phyloP scores from a whole-genome alignment of 1,139 yeast species.

The Suhomyces ambrosiae region DNA sequence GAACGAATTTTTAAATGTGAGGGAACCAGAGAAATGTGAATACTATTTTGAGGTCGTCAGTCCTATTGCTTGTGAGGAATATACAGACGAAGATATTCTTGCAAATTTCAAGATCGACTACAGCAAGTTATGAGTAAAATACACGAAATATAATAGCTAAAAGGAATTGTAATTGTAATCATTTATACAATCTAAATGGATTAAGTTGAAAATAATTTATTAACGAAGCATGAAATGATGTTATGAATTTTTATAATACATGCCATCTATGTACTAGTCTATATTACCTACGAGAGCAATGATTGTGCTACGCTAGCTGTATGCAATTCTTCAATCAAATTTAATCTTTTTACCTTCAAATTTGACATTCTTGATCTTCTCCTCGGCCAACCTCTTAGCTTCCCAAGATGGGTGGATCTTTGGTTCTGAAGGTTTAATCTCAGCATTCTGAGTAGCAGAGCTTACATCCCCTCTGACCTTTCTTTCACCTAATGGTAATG shows the following conservation, averaged over 20 bases:
- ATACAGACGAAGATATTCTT: conserved; percentile 33
- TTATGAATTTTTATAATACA: background rate
- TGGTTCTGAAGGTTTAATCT: conserved; percentile 12
- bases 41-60: conserved; percentile 64
- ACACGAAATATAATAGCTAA: background rate
- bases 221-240: background rate
- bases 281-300: background rate
- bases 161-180: too few species aligned
- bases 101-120: conserved; percentile 32
- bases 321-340: conserved; percentile 62
- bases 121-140: conserved; percentile 16
- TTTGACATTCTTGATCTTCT: conserved; percentile 61
- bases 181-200: too few species aligned
- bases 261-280: background rate
- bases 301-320: background rate
- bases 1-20: conserved; percentile 59
- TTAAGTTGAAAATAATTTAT: too few species aligned
- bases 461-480: conserved; percentile 15
- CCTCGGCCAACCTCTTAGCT: conserved; percentile 76
- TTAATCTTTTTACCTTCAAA: conserved; percentile 84
- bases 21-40: conserved; percentile 89
- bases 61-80: conserved; percentile 67
- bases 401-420: conserved; percentile 93
- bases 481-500: conserved; percentile 44
- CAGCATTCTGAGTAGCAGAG: conserved; percentile 3